These are phyloP conservation scores for Sarocladium strictum DNA, from an alignment of 2,329 filamentous ascomycete species.

Conservation along the genomic window DNA sequence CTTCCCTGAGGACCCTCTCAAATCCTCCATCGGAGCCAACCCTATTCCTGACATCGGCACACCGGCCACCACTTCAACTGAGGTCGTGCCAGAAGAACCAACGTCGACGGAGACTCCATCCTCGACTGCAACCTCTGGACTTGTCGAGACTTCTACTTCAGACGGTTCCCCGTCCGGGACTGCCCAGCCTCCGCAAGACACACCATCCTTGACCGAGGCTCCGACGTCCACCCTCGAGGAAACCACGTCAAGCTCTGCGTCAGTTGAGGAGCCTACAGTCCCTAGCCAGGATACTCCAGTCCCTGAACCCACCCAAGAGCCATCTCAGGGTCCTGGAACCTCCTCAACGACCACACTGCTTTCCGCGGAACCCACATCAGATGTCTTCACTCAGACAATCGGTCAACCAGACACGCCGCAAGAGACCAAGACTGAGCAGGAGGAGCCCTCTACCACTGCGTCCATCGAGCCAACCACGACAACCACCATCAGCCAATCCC, in stretches of 20 bases:
- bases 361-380: neutral
- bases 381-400: slow-evolving; percentile 7
- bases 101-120: neutral
- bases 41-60: neutral
- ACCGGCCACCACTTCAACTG: neutral
- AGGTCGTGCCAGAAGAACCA: neutral
- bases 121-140: neutral
- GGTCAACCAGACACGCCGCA: neutral
- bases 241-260: neutral
- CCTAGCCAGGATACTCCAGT: neutral
- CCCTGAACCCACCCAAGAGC: neutral
- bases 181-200: neutral
- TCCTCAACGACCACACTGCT: neutral
- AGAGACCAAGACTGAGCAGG: neutral
- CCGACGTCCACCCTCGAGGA: neutral
- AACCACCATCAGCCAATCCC: slow-evolving; percentile 12
- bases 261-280: neutral
- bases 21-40: neutral
- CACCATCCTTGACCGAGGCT: no score
- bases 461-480: slow-evolving; percentile 7
- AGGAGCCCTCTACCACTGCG: neutral
- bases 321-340: neutral
- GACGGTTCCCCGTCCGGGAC: neutral
- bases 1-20: neutral
- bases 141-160: neutral